Conservation (phyloP, 2,329 filamentous ascomycete genomes). For the Curvularia lunata region DNA sequence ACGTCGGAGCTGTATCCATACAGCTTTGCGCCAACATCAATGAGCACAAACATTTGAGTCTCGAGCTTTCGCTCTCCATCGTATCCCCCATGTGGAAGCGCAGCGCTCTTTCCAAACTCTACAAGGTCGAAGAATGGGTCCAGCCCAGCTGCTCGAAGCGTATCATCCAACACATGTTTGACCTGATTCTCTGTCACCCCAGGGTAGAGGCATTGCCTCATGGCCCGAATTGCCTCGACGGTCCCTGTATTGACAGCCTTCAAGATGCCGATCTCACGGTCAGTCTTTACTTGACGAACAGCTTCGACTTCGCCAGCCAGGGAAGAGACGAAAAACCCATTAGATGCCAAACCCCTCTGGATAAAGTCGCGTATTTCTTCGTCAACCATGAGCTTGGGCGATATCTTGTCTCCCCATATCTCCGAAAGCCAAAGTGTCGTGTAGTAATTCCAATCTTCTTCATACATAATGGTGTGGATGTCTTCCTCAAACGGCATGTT, state of each 20-base stretch:
- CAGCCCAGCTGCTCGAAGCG: conserved; percentile 61
- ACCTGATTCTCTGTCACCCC: conserved; percentile 66
- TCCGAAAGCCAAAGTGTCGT: conserved; percentile 55
- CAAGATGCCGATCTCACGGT: conserved; percentile 63
- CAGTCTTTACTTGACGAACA: conserved; percentile 65
- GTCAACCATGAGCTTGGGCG: conserved; percentile 64
- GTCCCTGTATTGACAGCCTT: conserved; percentile 69
- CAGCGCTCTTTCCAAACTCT: conserved; percentile 64
- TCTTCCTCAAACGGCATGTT: conserved; percentile 61
- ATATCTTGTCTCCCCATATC: conserved; percentile 45
- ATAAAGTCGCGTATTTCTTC: conserved; percentile 71
- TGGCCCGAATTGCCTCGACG: conserved; percentile 65
- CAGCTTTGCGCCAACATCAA: conserved; percentile 68
- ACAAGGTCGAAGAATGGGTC: conserved; percentile 69
- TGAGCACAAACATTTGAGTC: conserved; percentile 64
- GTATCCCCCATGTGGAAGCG: conserved; percentile 62
- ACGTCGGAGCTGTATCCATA: conserved; percentile 70
- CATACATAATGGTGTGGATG: conserved; percentile 64
- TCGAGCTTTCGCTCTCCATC: conserved; percentile 59
- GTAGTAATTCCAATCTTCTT: conserved; percentile 71
- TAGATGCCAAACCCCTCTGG: conserved; percentile 59
- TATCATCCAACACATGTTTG: conserved; percentile 61
- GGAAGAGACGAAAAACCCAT: conserved; percentile 64
- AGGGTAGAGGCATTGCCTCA: conserved; percentile 62
- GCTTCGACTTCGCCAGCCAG: conserved; percentile 62